These are phyloP conservation scores for Neofusicoccum sp. DNA, from an alignment of 2,329 filamentous ascomycete genomes.

Conservation along the genomic window DNA sequence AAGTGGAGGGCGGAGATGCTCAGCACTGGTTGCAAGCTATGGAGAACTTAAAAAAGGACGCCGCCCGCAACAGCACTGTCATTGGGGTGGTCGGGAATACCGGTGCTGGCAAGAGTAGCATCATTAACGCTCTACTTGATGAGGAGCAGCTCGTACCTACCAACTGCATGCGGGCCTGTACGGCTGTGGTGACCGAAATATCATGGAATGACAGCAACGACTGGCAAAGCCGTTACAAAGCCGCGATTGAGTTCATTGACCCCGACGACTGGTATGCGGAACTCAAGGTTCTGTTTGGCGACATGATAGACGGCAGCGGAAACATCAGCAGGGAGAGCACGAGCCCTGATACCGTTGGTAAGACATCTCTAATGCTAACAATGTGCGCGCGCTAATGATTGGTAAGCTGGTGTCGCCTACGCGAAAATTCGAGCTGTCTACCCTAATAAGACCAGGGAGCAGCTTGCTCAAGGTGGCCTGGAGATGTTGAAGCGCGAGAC, in stretches of 20 bases:
- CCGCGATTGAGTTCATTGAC: conserved; percentile 59
- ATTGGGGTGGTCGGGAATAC: conserved; percentile 63
- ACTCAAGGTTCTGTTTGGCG: conserved; percentile 48
- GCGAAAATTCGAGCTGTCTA: conserved; percentile 54
- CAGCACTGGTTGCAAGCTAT: conserved; percentile 44
- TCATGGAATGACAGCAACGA: conserved; percentile 52
- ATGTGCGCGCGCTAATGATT: background rate
- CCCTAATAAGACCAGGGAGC: conserved; percentile 42
- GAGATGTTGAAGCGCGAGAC: conserved; percentile 34
- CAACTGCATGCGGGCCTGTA: conserved; percentile 62
- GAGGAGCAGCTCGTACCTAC: conserved; percentile 58
- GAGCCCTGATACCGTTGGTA: conserved; percentile 41
- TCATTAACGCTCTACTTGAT: conserved; percentile 63
- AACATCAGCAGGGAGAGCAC: conserved; percentile 36
- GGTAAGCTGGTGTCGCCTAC: conserved; percentile 45
- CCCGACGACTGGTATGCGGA: conserved; percentile 54
- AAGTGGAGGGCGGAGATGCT: conserved; percentile 29
- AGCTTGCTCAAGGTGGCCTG: conserved; percentile 40
- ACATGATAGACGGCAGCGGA: conserved; percentile 46
- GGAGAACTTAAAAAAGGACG: conserved; percentile 40
- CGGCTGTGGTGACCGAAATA: conserved; percentile 61
- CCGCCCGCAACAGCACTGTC: conserved; percentile 44
- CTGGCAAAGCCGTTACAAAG: conserved; percentile 46
- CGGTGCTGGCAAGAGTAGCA: conserved; percentile 60
- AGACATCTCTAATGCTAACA: conserved; percentile 24